Evolutionary conservation across 768 basidiomycete genomes (phyloP), one percentile per base, ranked within the genome.

Genomic region (Amanita rubescens): DNA sequence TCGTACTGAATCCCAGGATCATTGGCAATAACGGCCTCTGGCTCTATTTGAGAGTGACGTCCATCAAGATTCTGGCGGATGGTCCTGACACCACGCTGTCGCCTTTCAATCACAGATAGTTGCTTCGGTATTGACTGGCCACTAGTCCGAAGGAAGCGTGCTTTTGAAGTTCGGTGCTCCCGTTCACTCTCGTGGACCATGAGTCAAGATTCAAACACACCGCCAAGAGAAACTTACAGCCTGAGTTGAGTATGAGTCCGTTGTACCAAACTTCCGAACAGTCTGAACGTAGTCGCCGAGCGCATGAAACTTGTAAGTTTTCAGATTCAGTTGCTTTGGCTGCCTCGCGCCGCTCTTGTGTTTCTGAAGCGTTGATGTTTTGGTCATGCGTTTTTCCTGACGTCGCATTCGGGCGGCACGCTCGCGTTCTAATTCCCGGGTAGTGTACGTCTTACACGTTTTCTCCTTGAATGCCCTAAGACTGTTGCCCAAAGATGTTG

Each of bases 371-470:
- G 19, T 44, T 44, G 42, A 44, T 44, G 55, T 32, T 19, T 14
- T 11, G 10, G 2, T 30, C 14, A 6, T 3, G 12, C 20, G 14
- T 8, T 7, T n/a, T n/a, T n/a, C n/a, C n/a, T n/a, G n/a, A n/a
- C n/a, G n/a, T n/a, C n/a, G n/a, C n/a, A n/a, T n/a, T n/a, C n/a
- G n/a, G n/a, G n/a, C n/a, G n/a, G n/a, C n/a, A n/a, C n/a, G n/a
- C n/a, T n/a, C n/a, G n/a, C 42, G 20, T 22, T 33, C 47, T 20
- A 33, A 33, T 33, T 49, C 47, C 27, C 47, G 10, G 10, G 30
- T 12, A 7, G 30, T 5, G 22, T 67, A 64, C 1, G 75, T 62
- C 55, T 77, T 77, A 1, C 70, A 71, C n/a, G n/a, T n/a, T n/a
- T n/a, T n/a, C n/a, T n/a, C n/a, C n/a, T n/a, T n/a, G n/a, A n/a